Evolutionary conservation across 108 stramenopile genomes (phyloP).

Genomic region (Fragilaria radians): DNA sequence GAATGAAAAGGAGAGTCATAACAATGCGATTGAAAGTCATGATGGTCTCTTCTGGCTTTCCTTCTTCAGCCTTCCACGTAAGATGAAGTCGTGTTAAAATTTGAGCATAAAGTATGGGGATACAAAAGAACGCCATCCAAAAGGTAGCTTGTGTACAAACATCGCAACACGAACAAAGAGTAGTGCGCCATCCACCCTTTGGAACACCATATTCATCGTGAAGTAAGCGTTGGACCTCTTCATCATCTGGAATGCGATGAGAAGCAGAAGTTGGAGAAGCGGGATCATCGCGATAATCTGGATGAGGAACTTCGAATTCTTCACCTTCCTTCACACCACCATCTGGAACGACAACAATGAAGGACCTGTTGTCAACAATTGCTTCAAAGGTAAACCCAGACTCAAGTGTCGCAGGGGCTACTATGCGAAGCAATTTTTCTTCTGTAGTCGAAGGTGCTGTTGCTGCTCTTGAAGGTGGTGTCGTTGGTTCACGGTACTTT

Average conservation of each 20-base stretch:
- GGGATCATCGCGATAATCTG: background rate
- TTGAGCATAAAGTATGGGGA: slow-evolving; percentile 46
- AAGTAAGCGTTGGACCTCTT: slow-evolving; percentile 12
- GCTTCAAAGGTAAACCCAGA: slow-evolving; percentile 60
- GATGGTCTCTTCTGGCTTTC: slow-evolving; percentile 21
- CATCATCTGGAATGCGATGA: background rate
- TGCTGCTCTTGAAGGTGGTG: too few relatives aligned
- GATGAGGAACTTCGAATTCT: slow-evolving; percentile 12
- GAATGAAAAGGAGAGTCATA: slow-evolving; percentile 18
- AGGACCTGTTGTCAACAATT: slow-evolving; percentile 27
- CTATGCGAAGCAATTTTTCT: too few relatives aligned
- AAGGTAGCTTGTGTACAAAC: slow-evolving; percentile 54
- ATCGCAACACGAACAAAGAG: slow-evolving; percentile 45
- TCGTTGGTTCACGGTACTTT: too few relatives aligned
- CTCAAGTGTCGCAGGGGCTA: slow-evolving; percentile 50
- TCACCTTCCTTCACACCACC: slow-evolving; percentile 14
- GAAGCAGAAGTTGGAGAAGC: background rate
- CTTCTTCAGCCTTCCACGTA: slow-evolving; percentile 36
- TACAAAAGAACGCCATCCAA: slow-evolving; percentile 43
- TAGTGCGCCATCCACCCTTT: slow-evolving; percentile 30
- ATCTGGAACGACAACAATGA: slow-evolving; percentile 34
- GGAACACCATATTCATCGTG: slow-evolving; percentile 29
- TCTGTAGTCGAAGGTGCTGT: too few relatives aligned
- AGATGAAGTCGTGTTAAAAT: slow-evolving; percentile 41
- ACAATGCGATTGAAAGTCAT: slow-evolving; percentile 45